phyloP scores from a whole-genome alignment of 306 rosid genomes.

The Fagus crenata region DNA sequence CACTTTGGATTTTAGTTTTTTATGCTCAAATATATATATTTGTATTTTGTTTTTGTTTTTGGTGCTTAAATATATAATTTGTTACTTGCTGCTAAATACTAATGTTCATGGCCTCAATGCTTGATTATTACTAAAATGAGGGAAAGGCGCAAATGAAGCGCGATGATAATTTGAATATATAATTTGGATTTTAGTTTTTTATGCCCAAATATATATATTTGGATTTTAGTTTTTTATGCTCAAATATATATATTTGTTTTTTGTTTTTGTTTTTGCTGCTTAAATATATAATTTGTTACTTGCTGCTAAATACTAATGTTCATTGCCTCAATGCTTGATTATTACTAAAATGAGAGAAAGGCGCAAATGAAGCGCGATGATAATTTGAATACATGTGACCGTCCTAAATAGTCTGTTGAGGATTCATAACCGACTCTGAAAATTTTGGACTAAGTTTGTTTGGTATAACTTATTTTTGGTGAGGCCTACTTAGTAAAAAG shows the following conservation, averaged over 20 bases:
- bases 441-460: too few relatives aligned
- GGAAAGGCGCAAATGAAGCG: not conserved
- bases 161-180: not conserved
- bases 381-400: not conserved
- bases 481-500: too few relatives aligned
- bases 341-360: not conserved
- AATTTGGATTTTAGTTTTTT: not conserved
- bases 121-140: not conserved
- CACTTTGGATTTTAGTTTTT: not conserved
- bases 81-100: not conserved
- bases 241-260: not conserved
- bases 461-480: too few relatives aligned
- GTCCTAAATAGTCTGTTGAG: too few relatives aligned
- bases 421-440: too few relatives aligned
- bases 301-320: not conserved
- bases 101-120: not conserved
- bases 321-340: not conserved
- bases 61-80: not conserved
- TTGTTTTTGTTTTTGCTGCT: not conserved
- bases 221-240: not conserved
- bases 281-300: not conserved
- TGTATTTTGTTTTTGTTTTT: not conserved
- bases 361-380: not conserved
- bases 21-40: not conserved
- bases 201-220: not conserved